Conservation (phyloP, 1,139 yeast genomes). For the Hemisphaericaspora lyxosophila region DNA sequence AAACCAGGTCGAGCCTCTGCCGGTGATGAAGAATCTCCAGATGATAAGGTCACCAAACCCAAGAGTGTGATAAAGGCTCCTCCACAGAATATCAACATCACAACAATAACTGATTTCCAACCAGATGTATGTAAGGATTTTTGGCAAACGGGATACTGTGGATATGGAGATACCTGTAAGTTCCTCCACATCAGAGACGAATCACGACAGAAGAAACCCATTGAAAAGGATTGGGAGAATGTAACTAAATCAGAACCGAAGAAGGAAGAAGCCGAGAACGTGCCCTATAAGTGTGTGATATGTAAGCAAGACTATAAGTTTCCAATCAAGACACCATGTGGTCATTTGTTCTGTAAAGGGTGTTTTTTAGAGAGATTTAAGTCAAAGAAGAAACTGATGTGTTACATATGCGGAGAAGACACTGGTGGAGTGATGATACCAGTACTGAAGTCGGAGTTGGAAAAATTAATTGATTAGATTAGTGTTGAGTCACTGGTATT, state of each 20-base stretch:
- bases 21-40: background rate
- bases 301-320: slow-evolving; percentile 56
- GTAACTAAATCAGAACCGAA: slow-evolving; percentile 14
- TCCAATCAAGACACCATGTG: slow-evolving; percentile 66
- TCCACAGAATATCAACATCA: slow-evolving; percentile 53
- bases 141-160: slow-evolving; percentile 90
- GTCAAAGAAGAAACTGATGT: slow-evolving; percentile 38
- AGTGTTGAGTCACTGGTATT: background rate
- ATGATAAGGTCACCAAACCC: background rate
- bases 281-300: slow-evolving; percentile 65
- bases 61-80: slow-evolving; percentile 3
- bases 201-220: slow-evolving; percentile 70
- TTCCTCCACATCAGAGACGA: slow-evolving; percentile 89
- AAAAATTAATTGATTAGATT: slow-evolving; percentile 8
- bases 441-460: slow-evolving; percentile 16
- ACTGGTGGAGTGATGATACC: slow-evolving; percentile 52
- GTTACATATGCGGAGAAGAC: slow-evolving; percentile 59
- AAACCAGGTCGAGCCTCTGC: background rate
- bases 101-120: slow-evolving; percentile 83
- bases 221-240: slow-evolving; percentile 71
- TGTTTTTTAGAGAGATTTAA: slow-evolving; percentile 59
- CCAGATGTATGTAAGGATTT: slow-evolving; percentile 95
- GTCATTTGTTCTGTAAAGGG: slow-evolving; percentile 63
- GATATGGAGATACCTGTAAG: slow-evolving; percentile 98
- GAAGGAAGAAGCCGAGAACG: slow-evolving; percentile 20